Base-by-base conservation (phyloP, 129 eudicot genomes). In the Arctium minus region DNA sequence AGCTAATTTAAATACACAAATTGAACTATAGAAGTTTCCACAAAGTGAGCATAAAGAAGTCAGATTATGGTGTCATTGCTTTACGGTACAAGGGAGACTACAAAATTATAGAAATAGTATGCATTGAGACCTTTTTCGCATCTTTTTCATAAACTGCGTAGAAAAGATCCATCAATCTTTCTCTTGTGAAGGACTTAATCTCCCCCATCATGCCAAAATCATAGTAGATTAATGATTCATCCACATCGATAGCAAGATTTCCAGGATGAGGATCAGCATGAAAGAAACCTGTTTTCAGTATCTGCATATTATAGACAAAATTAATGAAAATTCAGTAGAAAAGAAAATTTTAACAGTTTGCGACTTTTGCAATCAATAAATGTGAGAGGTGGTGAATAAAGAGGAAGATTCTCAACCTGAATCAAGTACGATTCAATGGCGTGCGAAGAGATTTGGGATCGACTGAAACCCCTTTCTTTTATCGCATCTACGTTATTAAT, bases 171-270 rank as follows among this genome's bases (percentile, higher is more conserved):
- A 91, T 83, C 70, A 95, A 87, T 84, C 88, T 87, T 76, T 92
- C 94, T 78, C 97, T 85, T 3, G 99, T 95, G 76, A 95, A 93
- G 42, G 98, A 86, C 82, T 91, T 96, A 22, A 96, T 96, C 76
- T 96, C 98, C 80, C 99, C 99, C 99, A 96, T 96, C 99, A 96
- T 93, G 77, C 99, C 99, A 81, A 96, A 96, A 84, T 96, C 99
- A 74, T 96, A 96, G 83, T 93, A 96, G 82, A 96, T 96, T 74
- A 96, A 83, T 81, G 99, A 90, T 91, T 93, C 98, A 80, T 96
- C 99, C 70, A 70, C 86, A 78, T 93, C 99, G 79, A 96, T 96
- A n/a, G 99, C 99, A 86, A 96, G 99, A 84, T 96, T 96, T 77
- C 99, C 99, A 33, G 99, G 99, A 79, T 96, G 99, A 81, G 99